Evolutionary conservation across 2,329 filamentous ascomycete species (phyloP), one percentile per base, ranked within the genome.

Genomic region (Epichloe coenophiala): DNA sequence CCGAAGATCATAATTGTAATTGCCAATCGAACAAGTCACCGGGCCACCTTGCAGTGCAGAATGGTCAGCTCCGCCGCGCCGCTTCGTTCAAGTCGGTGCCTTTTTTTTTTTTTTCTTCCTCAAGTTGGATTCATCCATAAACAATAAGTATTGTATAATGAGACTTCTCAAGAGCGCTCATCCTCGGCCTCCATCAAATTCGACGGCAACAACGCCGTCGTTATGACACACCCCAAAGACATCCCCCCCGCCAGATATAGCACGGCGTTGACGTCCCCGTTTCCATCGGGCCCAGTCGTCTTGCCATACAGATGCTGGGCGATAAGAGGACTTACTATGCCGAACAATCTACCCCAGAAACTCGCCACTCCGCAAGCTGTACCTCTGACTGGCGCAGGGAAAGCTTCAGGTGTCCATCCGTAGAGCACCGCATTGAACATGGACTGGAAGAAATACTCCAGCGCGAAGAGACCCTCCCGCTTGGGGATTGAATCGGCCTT

Each of bases 261-360:
- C 0, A 79, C 73, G 4, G 65, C 67, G 52, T 79, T 77, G 5
- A 73, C 59, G 39, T 69, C 64, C 0, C 69, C 64, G 6, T 61
- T 55, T 1, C 60, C 62, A 45, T 63, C 60, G 12, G 13, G 5
- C 7, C 37, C 43, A 0, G 45, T 51, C 63, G 59, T 56, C 31
- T 56, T 49, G 0, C 66, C 61, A 38, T 70, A 65, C n/a, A 72
- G 44, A 40, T 64, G 64, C 55, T 77, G 71, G 4, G 74, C 76
- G 49, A 77, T 76, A 38, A 80, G 57, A 0, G 78, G 78, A 38
- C 74, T 76, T 15, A 81, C 69, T 43, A 81, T 80, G 9, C 75
- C 73, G 55, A 78, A 78, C 23, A 81, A 49, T 2, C 78, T 62
- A 1, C 78, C 78, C 75, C 75, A 80, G 57, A 79, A 81, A 53